These are phyloP conservation scores for Sporothrix inflata DNA, from an alignment of 2,329 filamentous ascomycete genomes.

Conservation along the genomic window DNA sequence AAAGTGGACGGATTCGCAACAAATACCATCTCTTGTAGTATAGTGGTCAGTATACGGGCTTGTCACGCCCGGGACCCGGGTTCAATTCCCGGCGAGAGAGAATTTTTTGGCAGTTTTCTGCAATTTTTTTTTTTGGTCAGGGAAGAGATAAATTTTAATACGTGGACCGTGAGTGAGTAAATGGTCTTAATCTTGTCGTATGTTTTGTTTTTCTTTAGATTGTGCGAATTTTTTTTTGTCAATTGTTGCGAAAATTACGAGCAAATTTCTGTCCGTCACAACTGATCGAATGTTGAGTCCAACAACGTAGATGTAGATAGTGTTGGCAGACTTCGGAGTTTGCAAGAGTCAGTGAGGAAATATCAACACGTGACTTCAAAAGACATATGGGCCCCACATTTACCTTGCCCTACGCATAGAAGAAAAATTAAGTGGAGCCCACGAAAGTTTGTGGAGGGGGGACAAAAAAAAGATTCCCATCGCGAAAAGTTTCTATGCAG, in stretches of 20 bases:
- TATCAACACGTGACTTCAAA: background rate
- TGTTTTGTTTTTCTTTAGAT: too few relatives aligned
- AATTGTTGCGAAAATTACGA: too few relatives aligned
- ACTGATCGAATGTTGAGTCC: too few relatives aligned
- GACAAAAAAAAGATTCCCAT: slow-evolving; percentile 14
- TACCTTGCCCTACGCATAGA: slow-evolving; percentile 17
- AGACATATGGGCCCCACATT: background rate
- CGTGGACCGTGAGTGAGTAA: too few relatives aligned
- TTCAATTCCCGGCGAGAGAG: slow-evolving; percentile 32
- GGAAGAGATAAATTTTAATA: too few relatives aligned
- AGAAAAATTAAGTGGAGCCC: slow-evolving; percentile 18
- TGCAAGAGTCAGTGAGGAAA: too few relatives aligned
- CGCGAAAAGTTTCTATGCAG: slow-evolving; percentile 10
- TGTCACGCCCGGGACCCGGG: slow-evolving; percentile 33
- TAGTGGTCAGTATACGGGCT: slow-evolving; percentile 35
- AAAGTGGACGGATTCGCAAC: background rate
- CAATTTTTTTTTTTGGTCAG: background rate
- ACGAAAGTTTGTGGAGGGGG: slow-evolving; percentile 12
- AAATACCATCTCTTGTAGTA: slow-evolving; percentile 32
- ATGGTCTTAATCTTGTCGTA: too few relatives aligned
- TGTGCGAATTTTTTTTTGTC: too few relatives aligned
- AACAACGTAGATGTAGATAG: too few relatives aligned
- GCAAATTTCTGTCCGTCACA: too few relatives aligned
- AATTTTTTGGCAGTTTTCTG: background rate
- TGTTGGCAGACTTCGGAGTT: too few relatives aligned